phyloP scores from a whole-genome alignment of 2,329 filamentous ascomycete species.

The Samsoniella hepiali region DNA sequence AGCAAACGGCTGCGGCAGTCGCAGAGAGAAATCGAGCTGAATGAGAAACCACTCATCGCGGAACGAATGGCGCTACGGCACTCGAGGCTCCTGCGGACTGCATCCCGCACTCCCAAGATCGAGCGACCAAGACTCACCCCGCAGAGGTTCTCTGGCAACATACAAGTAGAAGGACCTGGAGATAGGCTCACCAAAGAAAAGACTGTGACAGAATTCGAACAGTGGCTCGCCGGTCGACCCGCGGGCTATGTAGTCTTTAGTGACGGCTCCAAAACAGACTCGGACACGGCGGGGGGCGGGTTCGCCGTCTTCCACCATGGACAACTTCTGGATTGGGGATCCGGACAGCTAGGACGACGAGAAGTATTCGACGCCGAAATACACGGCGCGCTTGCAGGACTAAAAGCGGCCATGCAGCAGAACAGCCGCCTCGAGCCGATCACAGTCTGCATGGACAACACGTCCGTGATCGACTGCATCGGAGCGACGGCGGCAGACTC shows the following conservation, averaged over 20 bases:
- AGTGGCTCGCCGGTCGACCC: background rate
- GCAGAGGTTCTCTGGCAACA: constrained; percentile 2
- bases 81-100: background rate
- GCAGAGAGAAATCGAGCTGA: constrained; percentile 2
- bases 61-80: background rate
- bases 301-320: constrained; percentile 6
- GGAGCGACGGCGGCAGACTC: no score
- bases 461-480: no score
- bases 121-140: constrained; percentile 1
- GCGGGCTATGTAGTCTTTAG: constrained; percentile 2
- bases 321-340: no score
- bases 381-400: no score
- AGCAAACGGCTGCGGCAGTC: constrained; percentile 3
- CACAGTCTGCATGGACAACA: no score
- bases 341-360: no score
- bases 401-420: no score
- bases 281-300: background rate
- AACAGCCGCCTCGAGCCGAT: no score
- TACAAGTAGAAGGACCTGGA: background rate
- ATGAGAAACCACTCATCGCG: no score
- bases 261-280: constrained; percentile 5
- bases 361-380: no score
- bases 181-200: background rate
- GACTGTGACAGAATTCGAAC: background rate
- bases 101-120: background rate